Evolutionary conservation across 306 rosid genomes (phyloP).

Genomic region (Coriaria nepalensis): DNA sequence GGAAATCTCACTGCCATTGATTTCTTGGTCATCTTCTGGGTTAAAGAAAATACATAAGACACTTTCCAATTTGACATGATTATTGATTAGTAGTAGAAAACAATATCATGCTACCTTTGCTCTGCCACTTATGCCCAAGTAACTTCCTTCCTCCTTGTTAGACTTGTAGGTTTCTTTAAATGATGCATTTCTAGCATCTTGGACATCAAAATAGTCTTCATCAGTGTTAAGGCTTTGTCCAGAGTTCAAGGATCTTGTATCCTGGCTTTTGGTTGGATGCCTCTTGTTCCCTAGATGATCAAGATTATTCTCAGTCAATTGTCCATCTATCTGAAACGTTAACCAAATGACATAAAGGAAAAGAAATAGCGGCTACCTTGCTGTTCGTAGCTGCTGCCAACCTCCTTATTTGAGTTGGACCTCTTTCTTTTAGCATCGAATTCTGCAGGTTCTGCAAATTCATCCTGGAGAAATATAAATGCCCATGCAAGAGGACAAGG

Average conservation of each 20-base stretch:
- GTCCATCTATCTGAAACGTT: slow-evolving; percentile 3
- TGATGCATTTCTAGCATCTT: slow-evolving; percentile 7
- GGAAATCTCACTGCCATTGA: slow-evolving; percentile 46
- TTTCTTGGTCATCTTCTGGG: slow-evolving; percentile 37
- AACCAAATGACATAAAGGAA: neutral
- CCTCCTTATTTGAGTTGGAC: slow-evolving; percentile 20
- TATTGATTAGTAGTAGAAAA: slow-evolving; percentile 12
- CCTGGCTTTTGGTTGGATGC: slow-evolving; percentile 21
- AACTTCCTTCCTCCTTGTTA: slow-evolving; percentile 20
- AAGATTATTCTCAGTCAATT: slow-evolving; percentile 11
- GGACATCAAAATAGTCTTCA: slow-evolving; percentile 9
- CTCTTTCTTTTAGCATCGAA: slow-evolving; percentile 34
- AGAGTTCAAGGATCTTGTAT: slow-evolving; percentile 18
- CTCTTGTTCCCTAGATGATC: slow-evolving; percentile 26
- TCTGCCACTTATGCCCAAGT: slow-evolving; percentile 20
- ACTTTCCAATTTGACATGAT: slow-evolving; percentile 7
- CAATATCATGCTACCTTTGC: slow-evolving; percentile 38
- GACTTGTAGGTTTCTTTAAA: slow-evolving; percentile 6
- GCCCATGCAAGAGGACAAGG: slow-evolving; percentile 4
- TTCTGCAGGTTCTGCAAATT: slow-evolving; percentile 44
- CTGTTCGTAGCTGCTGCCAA: slow-evolving; percentile 1
- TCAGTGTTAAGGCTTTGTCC: slow-evolving; percentile 19
- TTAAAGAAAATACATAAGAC: slow-evolving; percentile 10
- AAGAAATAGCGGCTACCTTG: slow-evolving; percentile 16
- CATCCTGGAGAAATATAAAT: slow-evolving; percentile 39